Evolutionary conservation across 139 green algal genomes (phyloP), one percentile per base, ranked within the genome.

Genomic region (Coccomyxa sp.): DNA sequence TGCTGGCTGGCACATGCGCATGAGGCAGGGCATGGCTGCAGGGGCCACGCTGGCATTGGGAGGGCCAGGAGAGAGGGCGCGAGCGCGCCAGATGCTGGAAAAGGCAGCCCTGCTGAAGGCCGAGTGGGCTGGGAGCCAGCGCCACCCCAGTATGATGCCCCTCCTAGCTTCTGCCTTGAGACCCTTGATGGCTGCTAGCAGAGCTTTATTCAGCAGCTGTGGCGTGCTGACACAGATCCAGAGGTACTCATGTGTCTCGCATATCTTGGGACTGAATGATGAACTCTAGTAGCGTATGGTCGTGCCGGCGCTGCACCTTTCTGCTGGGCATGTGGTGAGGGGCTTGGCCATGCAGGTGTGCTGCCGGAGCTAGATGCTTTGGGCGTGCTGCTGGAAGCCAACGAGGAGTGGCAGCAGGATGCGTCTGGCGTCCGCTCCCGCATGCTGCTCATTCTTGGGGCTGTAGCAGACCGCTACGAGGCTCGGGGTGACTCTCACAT

Each of bases 101-200:
- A 77, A 86, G 40, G 86, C 87, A 9, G 81, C 90, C 36, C 37
- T 44, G 34, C 76, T 91, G 8, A 91, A 90, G 78, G 84, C 88
- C 64, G 72, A 86, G 44, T 86, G 79, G 74, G 78, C 79, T 4
- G 82, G 78, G 14, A 44, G 70, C 7, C 22, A 68, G 0, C 68
- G 86, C 31, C 86, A 90, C 73, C 86, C 84, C 58, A 68, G 84
- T 86, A 39, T 29, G 54, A 39, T 40, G 6, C 4, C 6, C n/a
- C n/a, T n/a, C n/a, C n/a, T n/a, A n/a, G n/a, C n/a, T n/a, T n/a
- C n/a, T n/a, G n/a, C n/a, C n/a, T n/a, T n/a, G n/a, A n/a, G n/a
- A n/a, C n/a, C n/a, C n/a, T n/a, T n/a, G n/a, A n/a, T n/a, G n/a
- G n/a, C n/a, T n/a, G n/a, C n/a, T n/a, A n/a, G n/a, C n/a, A n/a